Conservation (phyloP, 2,329 filamentous ascomycete species). For the Trichoderma sp. region DNA sequence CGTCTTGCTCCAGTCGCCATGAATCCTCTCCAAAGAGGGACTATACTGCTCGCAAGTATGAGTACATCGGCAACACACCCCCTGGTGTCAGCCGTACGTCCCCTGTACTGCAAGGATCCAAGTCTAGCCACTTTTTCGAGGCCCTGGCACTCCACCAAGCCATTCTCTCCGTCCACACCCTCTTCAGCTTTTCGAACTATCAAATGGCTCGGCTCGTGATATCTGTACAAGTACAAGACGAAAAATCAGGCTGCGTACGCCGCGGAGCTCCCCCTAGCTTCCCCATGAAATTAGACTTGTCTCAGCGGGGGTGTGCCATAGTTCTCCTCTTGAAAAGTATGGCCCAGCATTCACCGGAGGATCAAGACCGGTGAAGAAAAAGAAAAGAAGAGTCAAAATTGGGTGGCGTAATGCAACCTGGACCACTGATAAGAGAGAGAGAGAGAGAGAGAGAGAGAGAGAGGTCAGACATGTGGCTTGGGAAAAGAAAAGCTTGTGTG, state of each 20-base stretch:
- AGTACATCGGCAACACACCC: constrained; percentile 1
- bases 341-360: not conserved
- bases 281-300: not conserved
- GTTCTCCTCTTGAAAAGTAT: not conserved
- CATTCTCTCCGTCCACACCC: constrained; percentile 4
- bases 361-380: not conserved
- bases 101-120: constrained; percentile 9
- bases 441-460: not conserved
- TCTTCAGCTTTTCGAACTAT: not conserved
- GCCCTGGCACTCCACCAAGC: not conserved
- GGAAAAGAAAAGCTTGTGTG: not conserved
- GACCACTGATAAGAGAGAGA: not conserved
- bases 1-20: not conserved
- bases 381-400: not conserved
- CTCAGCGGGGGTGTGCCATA: not conserved
- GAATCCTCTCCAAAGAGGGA: not conserved
- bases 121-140: not conserved
- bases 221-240: not conserved
- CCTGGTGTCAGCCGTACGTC: not conserved
- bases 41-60: not conserved
- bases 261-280: not conserved
- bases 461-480: not conserved
- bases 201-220: not conserved
- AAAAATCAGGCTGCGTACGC: not conserved
- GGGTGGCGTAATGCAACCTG: not conserved